Percentiles rank a stretch among this genome's conserved stretches.
phyloP scores from a whole-genome alignment of 108 stramenopile species.

The Nitzschia palea region DNA sequence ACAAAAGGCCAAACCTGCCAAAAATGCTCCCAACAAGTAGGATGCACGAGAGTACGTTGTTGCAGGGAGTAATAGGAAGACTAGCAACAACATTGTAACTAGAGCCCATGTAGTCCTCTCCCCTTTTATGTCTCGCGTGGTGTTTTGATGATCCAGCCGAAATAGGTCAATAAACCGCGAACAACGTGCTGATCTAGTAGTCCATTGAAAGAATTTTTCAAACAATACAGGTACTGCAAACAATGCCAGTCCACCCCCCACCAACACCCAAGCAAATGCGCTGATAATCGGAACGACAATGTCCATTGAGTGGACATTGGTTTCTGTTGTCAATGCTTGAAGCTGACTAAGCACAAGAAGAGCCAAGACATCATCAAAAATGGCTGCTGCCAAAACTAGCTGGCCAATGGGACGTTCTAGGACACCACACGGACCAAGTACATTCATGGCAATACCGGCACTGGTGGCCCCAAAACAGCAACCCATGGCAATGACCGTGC shows the following conservation, averaged over 20 bases:
- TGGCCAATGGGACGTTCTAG: slow-evolving; percentile 62
- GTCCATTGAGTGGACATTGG: background rate
- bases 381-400: slow-evolving; percentile 58
- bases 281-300: slow-evolving; percentile 42
- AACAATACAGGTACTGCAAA: slow-evolving; percentile 48
- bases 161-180: background rate
- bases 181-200: slow-evolving; percentile 13
- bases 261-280: slow-evolving; percentile 28
- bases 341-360: slow-evolving; percentile 51
- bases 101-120: slow-evolving; percentile 18
- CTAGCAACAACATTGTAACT: slow-evolving; percentile 29
- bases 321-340: slow-evolving; percentile 25
- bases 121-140: background rate
- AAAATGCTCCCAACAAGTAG: slow-evolving; percentile 62
- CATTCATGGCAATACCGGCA: slow-evolving; percentile 61
- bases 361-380: slow-evolving; percentile 67
- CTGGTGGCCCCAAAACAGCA: slow-evolving; percentile 60
- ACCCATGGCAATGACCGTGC: slow-evolving; percentile 44
- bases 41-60: slow-evolving; percentile 51
- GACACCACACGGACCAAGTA: slow-evolving; percentile 45
- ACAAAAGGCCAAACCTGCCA: slow-evolving; percentile 64
- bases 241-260: slow-evolving; percentile 36
- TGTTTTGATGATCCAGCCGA: background rate
- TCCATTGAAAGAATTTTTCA: background rate
- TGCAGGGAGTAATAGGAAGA: slow-evolving; percentile 46